Percentiles rank a stretch among this genome's conserved stretches.
Evolutionary conservation across 148 eudicot genomes (phyloP).

Genomic region (Rhododendron molle): DNA sequence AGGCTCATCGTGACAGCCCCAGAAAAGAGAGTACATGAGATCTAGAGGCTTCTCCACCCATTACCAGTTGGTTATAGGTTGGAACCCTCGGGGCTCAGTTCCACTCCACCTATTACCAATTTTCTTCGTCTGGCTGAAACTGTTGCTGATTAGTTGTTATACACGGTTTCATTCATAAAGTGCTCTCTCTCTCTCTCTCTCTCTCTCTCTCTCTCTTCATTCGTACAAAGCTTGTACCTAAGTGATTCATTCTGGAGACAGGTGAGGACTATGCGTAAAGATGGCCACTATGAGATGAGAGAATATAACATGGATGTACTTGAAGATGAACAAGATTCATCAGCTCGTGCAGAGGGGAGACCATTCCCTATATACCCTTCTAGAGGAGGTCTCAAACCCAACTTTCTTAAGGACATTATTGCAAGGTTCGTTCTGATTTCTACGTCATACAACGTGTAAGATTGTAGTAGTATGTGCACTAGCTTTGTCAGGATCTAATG

Average conservation of each 20-base stretch:
- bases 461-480: not conserved
- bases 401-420: conserved; percentile 56
- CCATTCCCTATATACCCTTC: conserved; percentile 90
- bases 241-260: conserved; percentile 23
- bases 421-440: conserved; percentile 46
- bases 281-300: conserved; percentile 84
- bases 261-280: conserved; percentile 58
- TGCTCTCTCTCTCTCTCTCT: not conserved
- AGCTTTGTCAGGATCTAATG: not conserved
- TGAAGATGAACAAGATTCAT: conserved; percentile 52
- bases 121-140: not conserved
- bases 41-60: not conserved
- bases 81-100: not conserved
- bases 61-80: not conserved
- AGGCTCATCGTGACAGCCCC: not conserved
- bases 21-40: not conserved
- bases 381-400: conserved; percentile 74
- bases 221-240: not conserved
- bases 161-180: not conserved
- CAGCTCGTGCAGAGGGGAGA: conserved; percentile 44
- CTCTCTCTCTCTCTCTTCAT: not conserved
- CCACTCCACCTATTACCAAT: not conserved
- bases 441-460: not conserved
- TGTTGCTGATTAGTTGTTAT: not conserved
- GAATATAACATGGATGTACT: conserved; percentile 77